Evolutionary conservation across 2,329 filamentous ascomycete species (phyloP).

Genomic region (Aspergillus caelatus): DNA sequence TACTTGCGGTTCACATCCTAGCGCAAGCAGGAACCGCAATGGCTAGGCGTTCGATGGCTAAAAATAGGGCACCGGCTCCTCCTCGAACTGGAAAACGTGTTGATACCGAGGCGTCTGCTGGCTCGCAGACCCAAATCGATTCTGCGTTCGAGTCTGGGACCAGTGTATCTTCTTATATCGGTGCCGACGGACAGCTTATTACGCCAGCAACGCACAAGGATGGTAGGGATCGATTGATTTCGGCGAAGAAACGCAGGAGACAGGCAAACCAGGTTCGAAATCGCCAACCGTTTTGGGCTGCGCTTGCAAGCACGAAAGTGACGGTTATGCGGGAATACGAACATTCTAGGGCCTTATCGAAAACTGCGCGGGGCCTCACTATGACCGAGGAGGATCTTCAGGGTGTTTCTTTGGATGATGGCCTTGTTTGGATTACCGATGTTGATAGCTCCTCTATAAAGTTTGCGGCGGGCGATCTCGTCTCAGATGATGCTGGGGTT

Average conservation of each 20-base stretch:
- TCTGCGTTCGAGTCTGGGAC: slow-evolving; percentile 47
- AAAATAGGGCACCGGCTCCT: slow-evolving; percentile 45
- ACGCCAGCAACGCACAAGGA: slow-evolving; percentile 56
- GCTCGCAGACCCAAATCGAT: slow-evolving; percentile 45
- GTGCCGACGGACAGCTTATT: slow-evolving; percentile 51
- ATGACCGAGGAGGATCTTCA: slow-evolving; percentile 48
- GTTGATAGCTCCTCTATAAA: slow-evolving; percentile 51
- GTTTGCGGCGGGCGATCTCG: slow-evolving; percentile 49
- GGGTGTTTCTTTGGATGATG: slow-evolving; percentile 44
- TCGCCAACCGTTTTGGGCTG: slow-evolving; percentile 91
- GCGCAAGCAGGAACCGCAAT: slow-evolving; percentile 52
- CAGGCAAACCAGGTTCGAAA: slow-evolving; percentile 89
- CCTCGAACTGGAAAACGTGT: slow-evolving; percentile 46
- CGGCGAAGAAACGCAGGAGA: slow-evolving; percentile 81
- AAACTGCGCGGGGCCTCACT: slow-evolving; percentile 40
- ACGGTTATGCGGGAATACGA: slow-evolving; percentile 91
- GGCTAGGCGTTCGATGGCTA: slow-evolving; percentile 50
- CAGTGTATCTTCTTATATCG: slow-evolving; percentile 43
- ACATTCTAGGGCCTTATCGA: slow-evolving; percentile 62
- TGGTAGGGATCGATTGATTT: slow-evolving; percentile 60
- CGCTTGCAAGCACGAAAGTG: slow-evolving; percentile 92
- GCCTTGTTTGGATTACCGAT: slow-evolving; percentile 51
- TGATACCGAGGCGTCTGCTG: slow-evolving; percentile 50
- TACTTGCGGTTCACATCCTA: slow-evolving; percentile 53
- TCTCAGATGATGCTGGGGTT: slow-evolving; percentile 35